These are phyloP conservation scores for Annulohypoxylon moriforme DNA, from an alignment of 495 filamentous ascomycete genomes.

Conservation along the genomic window DNA sequence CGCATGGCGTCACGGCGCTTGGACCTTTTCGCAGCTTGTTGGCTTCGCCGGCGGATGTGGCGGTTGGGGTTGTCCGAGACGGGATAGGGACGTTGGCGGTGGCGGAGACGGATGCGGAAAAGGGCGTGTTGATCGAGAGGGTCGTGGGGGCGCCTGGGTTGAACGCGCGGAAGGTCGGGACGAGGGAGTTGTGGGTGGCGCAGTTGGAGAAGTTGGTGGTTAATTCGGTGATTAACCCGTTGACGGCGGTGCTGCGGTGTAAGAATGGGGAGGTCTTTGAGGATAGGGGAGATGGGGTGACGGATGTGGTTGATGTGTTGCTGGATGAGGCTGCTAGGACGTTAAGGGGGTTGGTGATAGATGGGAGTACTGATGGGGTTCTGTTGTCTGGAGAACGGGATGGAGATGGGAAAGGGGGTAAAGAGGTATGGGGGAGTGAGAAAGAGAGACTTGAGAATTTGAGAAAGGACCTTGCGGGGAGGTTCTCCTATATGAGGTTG, in stretches of 20 bases:
- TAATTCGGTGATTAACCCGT: slow-evolving; percentile 82
- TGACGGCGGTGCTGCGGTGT: slow-evolving; percentile 78
- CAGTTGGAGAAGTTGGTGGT: slow-evolving; percentile 72
- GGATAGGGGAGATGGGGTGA: slow-evolving; percentile 64
- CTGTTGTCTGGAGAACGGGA: slow-evolving; percentile 8
- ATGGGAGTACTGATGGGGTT: slow-evolving; percentile 43
- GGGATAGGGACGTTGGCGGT: no score
- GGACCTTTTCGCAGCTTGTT: slow-evolving; percentile 72
- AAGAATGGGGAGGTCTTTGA: slow-evolving; percentile 79
- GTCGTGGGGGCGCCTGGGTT: slow-evolving; percentile 52
- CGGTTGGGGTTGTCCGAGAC: slow-evolving; percentile 48
- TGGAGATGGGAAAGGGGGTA: neutral
- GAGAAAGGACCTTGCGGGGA: slow-evolving; percentile 59
- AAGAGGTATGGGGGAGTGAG: neutral
- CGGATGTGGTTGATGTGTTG: slow-evolving; percentile 62
- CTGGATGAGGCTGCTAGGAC: slow-evolving; percentile 74
- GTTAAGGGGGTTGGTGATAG: slow-evolving; percentile 59
- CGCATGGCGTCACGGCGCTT: slow-evolving; percentile 73
- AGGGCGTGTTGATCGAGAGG: slow-evolving; percentile 42
- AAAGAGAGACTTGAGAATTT: slow-evolving; percentile 69
- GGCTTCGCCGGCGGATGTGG: slow-evolving; percentile 67
- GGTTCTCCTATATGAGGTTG: slow-evolving; percentile 44
- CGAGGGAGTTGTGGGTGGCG: slow-evolving; percentile 64
- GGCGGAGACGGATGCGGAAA: neutral
- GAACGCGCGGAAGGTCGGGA: slow-evolving; percentile 54